Percentiles rank a stretch among this genome's conserved stretches.
phyloP scores from a whole-genome alignment of 169 alveolate species.

The Prorocentrum cordatum region DNA sequence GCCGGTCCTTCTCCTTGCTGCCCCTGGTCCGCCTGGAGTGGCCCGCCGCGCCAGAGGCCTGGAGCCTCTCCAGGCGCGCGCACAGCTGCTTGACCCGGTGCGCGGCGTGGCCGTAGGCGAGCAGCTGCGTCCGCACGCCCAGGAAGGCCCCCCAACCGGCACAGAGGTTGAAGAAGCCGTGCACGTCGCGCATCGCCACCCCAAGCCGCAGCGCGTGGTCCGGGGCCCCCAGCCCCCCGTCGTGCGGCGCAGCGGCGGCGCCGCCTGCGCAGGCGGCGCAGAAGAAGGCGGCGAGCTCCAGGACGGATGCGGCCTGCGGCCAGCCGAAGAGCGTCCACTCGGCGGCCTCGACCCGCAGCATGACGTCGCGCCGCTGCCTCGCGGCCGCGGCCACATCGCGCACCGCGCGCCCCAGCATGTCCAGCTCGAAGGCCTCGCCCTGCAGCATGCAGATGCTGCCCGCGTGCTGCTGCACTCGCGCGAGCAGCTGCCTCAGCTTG shows the following conservation, averaged over 20 bases:
- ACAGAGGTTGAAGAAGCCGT: not conserved
- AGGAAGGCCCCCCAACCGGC: not conserved
- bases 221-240: too few relatives aligned
- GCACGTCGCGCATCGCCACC: not conserved
- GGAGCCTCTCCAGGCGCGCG: not conserved
- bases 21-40: too few relatives aligned
- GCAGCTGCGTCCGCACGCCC: not conserved
- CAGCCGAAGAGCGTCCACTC: not conserved
- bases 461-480: not conserved
- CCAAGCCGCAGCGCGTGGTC: not conserved
- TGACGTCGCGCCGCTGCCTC: not conserved
- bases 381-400: not conserved
- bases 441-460: not conserved
- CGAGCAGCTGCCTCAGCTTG: conserved; percentile 1
- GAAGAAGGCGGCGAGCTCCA: not conserved
- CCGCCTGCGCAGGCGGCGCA: not conserved
- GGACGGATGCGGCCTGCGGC: not conserved
- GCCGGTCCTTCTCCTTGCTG: too few relatives aligned
- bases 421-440: conserved; percentile 13
- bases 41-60: too few relatives aligned
- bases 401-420: not conserved
- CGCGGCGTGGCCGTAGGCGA: not conserved
- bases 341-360: not conserved
- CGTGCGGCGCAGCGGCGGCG: too few relatives aligned
- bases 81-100: conserved; percentile 3